Evolutionary conservation across 2,329 filamentous ascomycete species (phyloP).

Genomic region (Fusarium decemcellulare): DNA sequence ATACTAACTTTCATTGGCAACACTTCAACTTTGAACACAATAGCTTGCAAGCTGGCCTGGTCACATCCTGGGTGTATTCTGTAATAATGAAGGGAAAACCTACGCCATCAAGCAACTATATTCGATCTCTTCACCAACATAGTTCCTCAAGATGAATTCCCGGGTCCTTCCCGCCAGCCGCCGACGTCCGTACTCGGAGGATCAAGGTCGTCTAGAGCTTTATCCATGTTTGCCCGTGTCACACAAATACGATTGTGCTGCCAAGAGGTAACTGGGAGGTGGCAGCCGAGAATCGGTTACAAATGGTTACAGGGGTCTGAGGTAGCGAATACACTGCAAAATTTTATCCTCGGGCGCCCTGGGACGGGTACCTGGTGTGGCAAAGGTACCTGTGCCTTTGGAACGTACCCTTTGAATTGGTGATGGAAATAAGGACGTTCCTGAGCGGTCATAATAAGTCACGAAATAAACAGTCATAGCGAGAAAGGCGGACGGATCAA

Average conservation of each 20-base stretch:
- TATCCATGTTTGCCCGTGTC: constrained; percentile 1
- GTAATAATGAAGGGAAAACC: no score
- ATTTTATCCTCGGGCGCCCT: neutral
- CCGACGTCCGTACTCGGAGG: constrained; percentile 1
- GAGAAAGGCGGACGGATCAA: neutral
- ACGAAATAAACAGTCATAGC: constrained; percentile 17
- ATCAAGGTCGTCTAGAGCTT: neutral
- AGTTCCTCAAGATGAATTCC: no score
- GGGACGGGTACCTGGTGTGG: neutral
- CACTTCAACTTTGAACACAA: no score
- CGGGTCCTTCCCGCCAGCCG: neutral
- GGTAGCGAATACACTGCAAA: neutral
- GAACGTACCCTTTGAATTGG: neutral
- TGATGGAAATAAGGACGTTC: neutral
- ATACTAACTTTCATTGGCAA: no score
- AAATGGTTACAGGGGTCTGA: neutral
- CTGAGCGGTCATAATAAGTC: constrained; percentile 15
- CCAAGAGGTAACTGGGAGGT: constrained; percentile 2
- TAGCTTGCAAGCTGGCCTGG: no score
- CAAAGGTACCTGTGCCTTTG: neutral
- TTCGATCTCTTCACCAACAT: no score
- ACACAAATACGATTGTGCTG: constrained; percentile 3
- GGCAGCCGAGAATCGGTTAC: neutral
- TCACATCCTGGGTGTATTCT: no score
- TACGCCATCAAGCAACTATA: no score